Evolutionary conservation across 164 flowering plant genomes (phyloP).

Genomic region (Cinnamomum micranthum): DNA sequence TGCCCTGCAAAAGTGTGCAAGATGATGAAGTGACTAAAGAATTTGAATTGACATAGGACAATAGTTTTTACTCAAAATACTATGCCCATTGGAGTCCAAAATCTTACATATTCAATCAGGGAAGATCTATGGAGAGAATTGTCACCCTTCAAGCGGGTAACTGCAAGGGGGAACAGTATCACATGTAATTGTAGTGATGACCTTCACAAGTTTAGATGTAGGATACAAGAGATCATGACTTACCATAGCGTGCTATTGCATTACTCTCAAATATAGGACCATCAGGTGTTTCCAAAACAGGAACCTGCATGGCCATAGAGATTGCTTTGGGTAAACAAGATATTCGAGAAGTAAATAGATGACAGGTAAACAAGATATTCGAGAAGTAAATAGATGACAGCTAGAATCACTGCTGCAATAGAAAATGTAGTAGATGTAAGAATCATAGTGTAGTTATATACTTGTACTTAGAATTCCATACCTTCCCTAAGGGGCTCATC

Average conservation of each 20-base stretch:
- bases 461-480: not conserved
- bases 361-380: too few relatives aligned
- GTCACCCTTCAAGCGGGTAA: conserved; percentile 58
- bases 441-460: not conserved
- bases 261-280: conserved; percentile 81
- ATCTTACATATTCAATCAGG: conserved; percentile 61
- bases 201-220: too few relatives aligned
- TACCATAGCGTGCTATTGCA: conserved; percentile 78
- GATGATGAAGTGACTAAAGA: too few relatives aligned
- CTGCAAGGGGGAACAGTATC: conserved; percentile 30
- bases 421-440: too few relatives aligned
- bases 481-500: conserved; percentile 88
- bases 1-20: conserved; percentile 21
- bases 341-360: too few relatives aligned
- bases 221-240: conserved; percentile 3
- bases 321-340: not conserved
- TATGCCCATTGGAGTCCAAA: not conserved
- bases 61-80: not conserved
- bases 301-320: conserved; percentile 37
- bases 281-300: conserved; percentile 75
- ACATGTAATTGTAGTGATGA: not conserved
- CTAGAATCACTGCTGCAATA: too few relatives aligned
- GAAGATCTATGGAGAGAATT: conserved; percentile 64
- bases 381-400: too few relatives aligned
- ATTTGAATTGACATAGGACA: too few relatives aligned